Evolutionary conservation across 2,329 filamentous ascomycete genomes (phyloP).

Genomic region (Lecanicillium sp.): DNA sequence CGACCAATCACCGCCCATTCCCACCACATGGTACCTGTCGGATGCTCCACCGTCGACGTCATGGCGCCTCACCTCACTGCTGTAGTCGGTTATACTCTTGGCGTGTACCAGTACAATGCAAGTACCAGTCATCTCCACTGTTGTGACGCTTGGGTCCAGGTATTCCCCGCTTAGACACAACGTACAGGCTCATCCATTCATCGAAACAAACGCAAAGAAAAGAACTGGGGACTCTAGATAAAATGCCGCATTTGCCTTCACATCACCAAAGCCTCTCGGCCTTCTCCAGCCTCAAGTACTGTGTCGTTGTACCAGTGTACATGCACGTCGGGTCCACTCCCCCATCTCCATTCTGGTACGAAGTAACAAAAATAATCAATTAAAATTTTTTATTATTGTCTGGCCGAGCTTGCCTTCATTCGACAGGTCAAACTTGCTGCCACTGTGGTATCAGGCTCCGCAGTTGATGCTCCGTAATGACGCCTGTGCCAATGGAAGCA

Average conservation of each 20-base stretch:
- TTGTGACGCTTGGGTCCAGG: background rate
- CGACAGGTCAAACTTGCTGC: conserved; percentile 1
- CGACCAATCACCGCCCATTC: conserved; percentile 3
- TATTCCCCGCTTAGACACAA: too few species aligned
- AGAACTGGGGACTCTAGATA: conserved; percentile 12
- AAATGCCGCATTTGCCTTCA: conserved; percentile 14
- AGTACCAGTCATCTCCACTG: background rate
- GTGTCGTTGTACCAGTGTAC: too few species aligned
- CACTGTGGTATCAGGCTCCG: conserved; percentile 13
- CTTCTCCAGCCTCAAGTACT: too few species aligned
- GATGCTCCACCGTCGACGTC: conserved; percentile 10
- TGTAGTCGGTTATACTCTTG: too few species aligned
- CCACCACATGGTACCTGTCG: conserved; percentile 11
- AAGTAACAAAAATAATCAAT: background rate
- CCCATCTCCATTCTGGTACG: background rate
- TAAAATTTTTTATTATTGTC: background rate
- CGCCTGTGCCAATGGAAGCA: conserved; percentile 11
- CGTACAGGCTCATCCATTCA: background rate
- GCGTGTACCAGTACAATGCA: too few species aligned
- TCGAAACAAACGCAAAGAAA: conserved; percentile 1
- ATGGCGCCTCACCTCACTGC: background rate
- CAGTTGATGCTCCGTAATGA: conserved; percentile 14
- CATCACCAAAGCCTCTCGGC: conserved; percentile 10
- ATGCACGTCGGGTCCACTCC: background rate
- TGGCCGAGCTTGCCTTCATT: conserved; percentile 1